Evolutionary conservation across 495 filamentous ascomycete genomes (phyloP).

Genomic region (Physcia stellaris): DNA sequence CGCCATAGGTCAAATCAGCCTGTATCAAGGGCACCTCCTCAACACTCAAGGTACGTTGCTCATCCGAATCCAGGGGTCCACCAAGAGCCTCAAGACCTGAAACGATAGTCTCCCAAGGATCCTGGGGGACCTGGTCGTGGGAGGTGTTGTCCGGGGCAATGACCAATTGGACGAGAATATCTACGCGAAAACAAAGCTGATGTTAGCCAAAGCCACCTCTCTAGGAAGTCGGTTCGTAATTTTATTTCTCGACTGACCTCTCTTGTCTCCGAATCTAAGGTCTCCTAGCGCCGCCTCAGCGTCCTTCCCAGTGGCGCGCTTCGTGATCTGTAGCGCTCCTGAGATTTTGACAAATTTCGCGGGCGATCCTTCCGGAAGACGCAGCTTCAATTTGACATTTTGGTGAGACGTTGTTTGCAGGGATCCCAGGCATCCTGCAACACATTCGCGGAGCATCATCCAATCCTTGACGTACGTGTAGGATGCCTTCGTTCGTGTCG

Average conservation of each 20-base stretch:
- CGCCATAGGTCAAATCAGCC: slow-evolving; percentile 86
- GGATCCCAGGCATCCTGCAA: slow-evolving; percentile 88
- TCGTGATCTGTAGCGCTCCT: slow-evolving; percentile 90
- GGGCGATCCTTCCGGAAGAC: slow-evolving; percentile 87
- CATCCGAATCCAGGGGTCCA: slow-evolving; percentile 79
- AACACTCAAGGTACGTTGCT: slow-evolving; percentile 68
- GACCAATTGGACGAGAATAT: slow-evolving; percentile 88
- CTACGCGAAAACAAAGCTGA: slow-evolving; percentile 24
- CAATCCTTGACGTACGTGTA: slow-evolving; percentile 99
- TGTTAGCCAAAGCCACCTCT: slow-evolving; percentile 4
- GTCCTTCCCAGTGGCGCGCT: slow-evolving; percentile 91
- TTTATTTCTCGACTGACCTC: slow-evolving; percentile 29
- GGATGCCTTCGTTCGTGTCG: slow-evolving; percentile 87
- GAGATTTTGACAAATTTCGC: slow-evolving; percentile 98
- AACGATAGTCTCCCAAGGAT: slow-evolving; percentile 93
- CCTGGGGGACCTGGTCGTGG: slow-evolving; percentile 77
- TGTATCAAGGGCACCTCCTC: slow-evolving; percentile 95
- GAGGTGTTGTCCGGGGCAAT: slow-evolving; percentile 81
- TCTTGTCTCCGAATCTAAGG: slow-evolving; percentile 91
- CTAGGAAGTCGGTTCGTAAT: background rate
- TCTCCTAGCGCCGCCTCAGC: slow-evolving; percentile 90
- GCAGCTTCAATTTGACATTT: slow-evolving; percentile 93
- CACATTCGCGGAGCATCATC: slow-evolving; percentile 99
- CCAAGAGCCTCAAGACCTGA: slow-evolving; percentile 91
- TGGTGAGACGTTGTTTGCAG: slow-evolving; percentile 96